Percentiles rank a stretch among this genome's conserved stretches.
Evolutionary conservation across 1,139 yeast species (phyloP).

Genomic region (Saccharomyces pastorianus): DNA sequence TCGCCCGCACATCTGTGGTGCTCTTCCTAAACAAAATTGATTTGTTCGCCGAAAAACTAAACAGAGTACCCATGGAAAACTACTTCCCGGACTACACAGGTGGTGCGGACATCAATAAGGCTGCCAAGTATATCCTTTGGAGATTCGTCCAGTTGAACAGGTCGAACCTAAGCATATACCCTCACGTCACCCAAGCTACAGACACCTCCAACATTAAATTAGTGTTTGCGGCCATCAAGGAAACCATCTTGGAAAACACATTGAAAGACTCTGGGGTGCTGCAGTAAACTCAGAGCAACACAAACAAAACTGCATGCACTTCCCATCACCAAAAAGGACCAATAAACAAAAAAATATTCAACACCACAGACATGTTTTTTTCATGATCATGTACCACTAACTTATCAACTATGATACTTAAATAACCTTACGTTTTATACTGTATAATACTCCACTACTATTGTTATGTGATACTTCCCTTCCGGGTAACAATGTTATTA

Average conservation of each 20-base stretch:
- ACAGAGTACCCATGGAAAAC: conserved; percentile 70
- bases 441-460: background rate
- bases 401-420: background rate
- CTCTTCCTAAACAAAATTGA: conserved; percentile 84
- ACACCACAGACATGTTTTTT: background rate
- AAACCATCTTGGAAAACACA: conserved; percentile 77
- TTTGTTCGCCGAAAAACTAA: conserved; percentile 77
- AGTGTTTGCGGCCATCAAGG: conserved; percentile 88
- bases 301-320: conserved; percentile 18
- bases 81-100: conserved; percentile 89
- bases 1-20: conserved; percentile 76
- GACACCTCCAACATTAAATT: conserved; percentile 82
- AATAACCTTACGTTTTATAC: background rate
- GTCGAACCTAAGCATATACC: conserved; percentile 73
- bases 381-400: background rate
- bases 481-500: background rate
- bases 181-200: conserved; percentile 91
- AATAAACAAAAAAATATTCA: background rate
- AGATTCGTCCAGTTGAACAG: conserved; percentile 80
- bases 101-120: conserved; percentile 79
- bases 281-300: conserved; percentile 19
- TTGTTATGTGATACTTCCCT: background rate
- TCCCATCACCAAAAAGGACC: background rate
- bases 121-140: conserved; percentile 91
- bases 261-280: conserved; percentile 80